These are phyloP conservation scores for Saturnispora gosingensis DNA, from an alignment of 805 yeast species.

Conservation along the genomic window DNA sequence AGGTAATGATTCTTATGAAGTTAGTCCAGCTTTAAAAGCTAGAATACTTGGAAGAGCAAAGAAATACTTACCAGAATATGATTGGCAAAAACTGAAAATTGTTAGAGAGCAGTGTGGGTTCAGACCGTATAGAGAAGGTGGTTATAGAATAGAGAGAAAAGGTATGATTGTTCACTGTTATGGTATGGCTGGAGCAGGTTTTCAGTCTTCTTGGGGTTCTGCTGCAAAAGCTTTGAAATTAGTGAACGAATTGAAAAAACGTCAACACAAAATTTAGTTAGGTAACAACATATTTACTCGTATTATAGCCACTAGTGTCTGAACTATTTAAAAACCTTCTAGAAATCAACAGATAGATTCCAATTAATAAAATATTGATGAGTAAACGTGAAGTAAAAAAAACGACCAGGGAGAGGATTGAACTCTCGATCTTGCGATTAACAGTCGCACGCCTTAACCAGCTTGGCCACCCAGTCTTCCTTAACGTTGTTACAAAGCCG, in stretches of 20 bases:
- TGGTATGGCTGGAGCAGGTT: conserved; percentile 35
- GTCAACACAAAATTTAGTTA: conserved; percentile 1
- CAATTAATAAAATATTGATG: too few species aligned
- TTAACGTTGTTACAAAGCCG: too few species aligned
- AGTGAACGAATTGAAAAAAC: conserved; percentile 1
- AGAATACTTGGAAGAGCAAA: conserved; percentile 40
- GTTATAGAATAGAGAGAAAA: conserved; percentile 43
- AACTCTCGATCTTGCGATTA: conserved; percentile 58
- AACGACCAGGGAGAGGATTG: conserved; percentile 51
- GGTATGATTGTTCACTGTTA: conserved; percentile 45
- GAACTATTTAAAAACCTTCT: too few species aligned
- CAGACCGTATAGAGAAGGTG: conserved; percentile 57
- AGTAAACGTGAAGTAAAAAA: neutral
- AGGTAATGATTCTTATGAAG: conserved; percentile 16
- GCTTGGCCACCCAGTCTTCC: conserved; percentile 46
- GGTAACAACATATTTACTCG: neutral
- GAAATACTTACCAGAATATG: conserved; percentile 31
- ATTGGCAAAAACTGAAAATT: conserved; percentile 34
- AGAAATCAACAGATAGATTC: too few species aligned
- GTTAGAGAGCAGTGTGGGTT: conserved; percentile 50
- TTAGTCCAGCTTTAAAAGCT: conserved; percentile 36
- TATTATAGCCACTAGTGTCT: too few species aligned
- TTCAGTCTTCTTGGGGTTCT: conserved; percentile 58
- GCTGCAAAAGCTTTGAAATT: conserved; percentile 30
- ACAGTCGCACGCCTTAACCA: conserved; percentile 58